A percentile compares a stretch with the other conserved stretches of the same genome.
phyloP scores from a whole-genome alignment of 108 stramenopile genomes.

The Skeletonema menzelii region DNA sequence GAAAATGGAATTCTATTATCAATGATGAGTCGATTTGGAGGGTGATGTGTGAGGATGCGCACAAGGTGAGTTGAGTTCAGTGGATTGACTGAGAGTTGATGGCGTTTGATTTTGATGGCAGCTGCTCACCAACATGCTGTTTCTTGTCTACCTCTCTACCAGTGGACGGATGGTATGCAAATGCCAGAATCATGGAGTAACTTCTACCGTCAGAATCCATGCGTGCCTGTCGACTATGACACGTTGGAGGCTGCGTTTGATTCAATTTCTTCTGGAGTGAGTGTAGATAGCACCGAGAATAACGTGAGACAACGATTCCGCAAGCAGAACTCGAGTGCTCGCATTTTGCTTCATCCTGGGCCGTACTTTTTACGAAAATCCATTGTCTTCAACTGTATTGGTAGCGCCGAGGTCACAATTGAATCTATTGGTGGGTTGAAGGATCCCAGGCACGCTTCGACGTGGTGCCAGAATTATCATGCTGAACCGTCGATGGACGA shows the following conservation, averaged over 20 bases:
- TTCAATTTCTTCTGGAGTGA: conserved; percentile 20
- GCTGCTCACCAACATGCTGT: not conserved
- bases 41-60: conserved; percentile 62
- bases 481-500: conserved; percentile 5
- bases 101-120: not conserved
- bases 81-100: not conserved
- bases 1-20: conserved; percentile 41
- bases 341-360: conserved; percentile 65
- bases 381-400: conserved; percentile 49
- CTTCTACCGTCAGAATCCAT: conserved; percentile 65
- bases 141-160: not conserved
- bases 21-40: conserved; percentile 41
- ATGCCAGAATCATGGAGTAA: conserved; percentile 66
- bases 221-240: conserved; percentile 77
- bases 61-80: conserved; percentile 61
- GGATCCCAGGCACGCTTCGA: conserved; percentile 27
- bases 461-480: conserved; percentile 31
- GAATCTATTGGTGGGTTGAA: conserved; percentile 55
- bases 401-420: conserved; percentile 42
- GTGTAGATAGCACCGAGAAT: conserved; percentile 6
- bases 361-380: conserved; percentile 54
- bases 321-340: conserved; percentile 25
- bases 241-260: conserved; percentile 57
- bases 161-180: conserved; percentile 74
- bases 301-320: conserved; percentile 24